Evolutionary conservation across 441 rosid species (phyloP).

Genomic region (Euphorbia corollata): DNA sequence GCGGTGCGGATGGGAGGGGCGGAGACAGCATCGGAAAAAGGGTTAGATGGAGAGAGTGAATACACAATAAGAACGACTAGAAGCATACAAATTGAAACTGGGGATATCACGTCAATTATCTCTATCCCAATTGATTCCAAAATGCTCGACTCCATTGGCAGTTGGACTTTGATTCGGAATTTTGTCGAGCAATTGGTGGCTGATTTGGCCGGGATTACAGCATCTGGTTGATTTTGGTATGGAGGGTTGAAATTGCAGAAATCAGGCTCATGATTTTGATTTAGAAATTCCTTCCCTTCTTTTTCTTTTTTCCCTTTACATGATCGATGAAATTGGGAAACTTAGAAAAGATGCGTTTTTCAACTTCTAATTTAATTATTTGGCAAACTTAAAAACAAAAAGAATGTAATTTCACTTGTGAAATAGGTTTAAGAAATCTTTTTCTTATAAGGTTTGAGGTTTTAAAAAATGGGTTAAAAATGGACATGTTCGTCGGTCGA

Average conservation of each 20-base stretch:
- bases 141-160: constrained; percentile 69
- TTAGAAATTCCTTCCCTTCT: too few species aligned
- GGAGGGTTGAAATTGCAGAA: background rate
- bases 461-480: too few species aligned
- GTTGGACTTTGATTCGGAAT: background rate
- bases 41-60: constrained; percentile 59
- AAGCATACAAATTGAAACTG: constrained; percentile 88
- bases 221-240: background rate
- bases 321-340: too few species aligned
- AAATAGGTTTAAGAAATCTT: too few species aligned
- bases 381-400: too few species aligned
- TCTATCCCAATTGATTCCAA: constrained; percentile 70
- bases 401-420: too few species aligned
- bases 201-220: constrained; percentile 7
- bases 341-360: too few species aligned
- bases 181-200: constrained; percentile 27
- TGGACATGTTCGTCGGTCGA: too few species aligned
- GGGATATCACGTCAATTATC: constrained; percentile 89
- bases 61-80: constrained; percentile 85
- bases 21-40: constrained; percentile 36
- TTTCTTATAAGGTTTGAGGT: too few species aligned
- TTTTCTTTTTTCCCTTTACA: too few species aligned
- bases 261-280: background rate
- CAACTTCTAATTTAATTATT: too few species aligned
- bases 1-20: constrained; percentile 72